Base-by-base conservation (phyloP, 257 asterid genomes). In the Asclepias syriaca region DNA sequence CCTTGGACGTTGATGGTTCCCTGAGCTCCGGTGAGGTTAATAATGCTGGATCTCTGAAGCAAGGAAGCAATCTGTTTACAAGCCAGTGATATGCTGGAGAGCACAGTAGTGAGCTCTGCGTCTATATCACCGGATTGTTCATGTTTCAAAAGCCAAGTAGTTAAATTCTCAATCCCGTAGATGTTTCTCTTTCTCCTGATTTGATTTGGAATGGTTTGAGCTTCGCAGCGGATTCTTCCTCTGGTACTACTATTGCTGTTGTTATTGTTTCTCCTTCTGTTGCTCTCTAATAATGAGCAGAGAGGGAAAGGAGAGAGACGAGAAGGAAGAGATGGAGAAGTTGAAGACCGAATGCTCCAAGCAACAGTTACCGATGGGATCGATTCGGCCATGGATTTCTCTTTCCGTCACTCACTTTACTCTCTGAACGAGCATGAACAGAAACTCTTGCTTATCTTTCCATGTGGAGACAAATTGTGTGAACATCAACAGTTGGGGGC, bases 41-140 rank as follows among this genome's bases (percentile, higher is more conserved):
- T 77, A 29, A 90, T 88, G 82, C 79, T 89, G 61, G 97, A 87
- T 65, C 97, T 78, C 60, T 87, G 96, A 69, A 92, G 88, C 65
- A 92, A 66, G 2, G 96, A 90, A 0, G 96, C 91, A 11, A 88
- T 90, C 80, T 89, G 91, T 60, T 89, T 93, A 79, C 97, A 90
- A 78, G 96, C 97, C n/a, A 88, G 66, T 34, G 98, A 90, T 45
- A 93, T 88, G 83, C 97, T 90, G 27, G 95, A 85, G 55, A 90
- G 86, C 1, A 90, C 98, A 14, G 88, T 75, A 0, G 97, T 83
- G 65, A 92, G 86, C 75, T 92, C 97, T 9, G 93, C 83, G 51
- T 92, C 96, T 15, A 88, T 87, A 40, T 78, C 65, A n/a, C 95
- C 95, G 1, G 85, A 82, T 56, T 82, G 90, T 63, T 92, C 96